Conservation (phyloP, 805 yeast species). For the Yamadazyma kitorensis region DNA sequence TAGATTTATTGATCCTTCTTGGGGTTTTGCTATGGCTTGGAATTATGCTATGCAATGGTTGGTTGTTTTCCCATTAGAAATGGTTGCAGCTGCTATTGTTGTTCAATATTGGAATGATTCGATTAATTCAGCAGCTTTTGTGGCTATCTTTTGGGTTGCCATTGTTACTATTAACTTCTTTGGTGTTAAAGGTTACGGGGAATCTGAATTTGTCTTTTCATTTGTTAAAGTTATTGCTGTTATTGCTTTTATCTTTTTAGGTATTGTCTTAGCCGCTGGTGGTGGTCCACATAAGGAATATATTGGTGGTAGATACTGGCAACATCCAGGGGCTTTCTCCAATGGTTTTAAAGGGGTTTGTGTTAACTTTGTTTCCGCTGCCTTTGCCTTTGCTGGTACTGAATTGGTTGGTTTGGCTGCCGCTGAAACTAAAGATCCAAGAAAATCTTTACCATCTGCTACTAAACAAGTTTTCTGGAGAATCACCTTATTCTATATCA, state of each 20-base stretch:
- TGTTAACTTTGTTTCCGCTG: slow-evolving; percentile 40
- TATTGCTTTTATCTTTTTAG: slow-evolving; percentile 55
- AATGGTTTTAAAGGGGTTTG: slow-evolving; percentile 43
- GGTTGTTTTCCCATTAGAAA: slow-evolving; percentile 54
- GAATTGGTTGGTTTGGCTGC: slow-evolving; percentile 40
- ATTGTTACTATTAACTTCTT: slow-evolving; percentile 46
- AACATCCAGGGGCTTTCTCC: slow-evolving; percentile 54
- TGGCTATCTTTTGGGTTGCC: slow-evolving; percentile 49
- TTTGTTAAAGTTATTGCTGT: slow-evolving; percentile 61
- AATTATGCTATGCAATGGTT: slow-evolving; percentile 53
- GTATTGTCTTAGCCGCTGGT: slow-evolving; percentile 39
- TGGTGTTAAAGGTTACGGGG: slow-evolving; percentile 60
- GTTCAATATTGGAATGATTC: slow-evolving; percentile 52
- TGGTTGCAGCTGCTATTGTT: slow-evolving; percentile 59
- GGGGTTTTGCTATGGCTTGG: slow-evolving; percentile 66
- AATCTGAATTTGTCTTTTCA: slow-evolving; percentile 64
- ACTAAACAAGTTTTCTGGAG: slow-evolving; percentile 44
- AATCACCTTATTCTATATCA: slow-evolving; percentile 39
- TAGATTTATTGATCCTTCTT: slow-evolving; percentile 57
- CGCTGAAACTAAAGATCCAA: slow-evolving; percentile 39
- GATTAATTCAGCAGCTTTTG: slow-evolving; percentile 62
- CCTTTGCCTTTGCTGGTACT: slow-evolving; percentile 41
- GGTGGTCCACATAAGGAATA: slow-evolving; percentile 50
- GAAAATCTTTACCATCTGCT: slow-evolving; percentile 37
- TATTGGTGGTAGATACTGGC: slow-evolving; percentile 51